Conservation (phyloP, 257 asterid species). For the Salvia splendens region DNA sequence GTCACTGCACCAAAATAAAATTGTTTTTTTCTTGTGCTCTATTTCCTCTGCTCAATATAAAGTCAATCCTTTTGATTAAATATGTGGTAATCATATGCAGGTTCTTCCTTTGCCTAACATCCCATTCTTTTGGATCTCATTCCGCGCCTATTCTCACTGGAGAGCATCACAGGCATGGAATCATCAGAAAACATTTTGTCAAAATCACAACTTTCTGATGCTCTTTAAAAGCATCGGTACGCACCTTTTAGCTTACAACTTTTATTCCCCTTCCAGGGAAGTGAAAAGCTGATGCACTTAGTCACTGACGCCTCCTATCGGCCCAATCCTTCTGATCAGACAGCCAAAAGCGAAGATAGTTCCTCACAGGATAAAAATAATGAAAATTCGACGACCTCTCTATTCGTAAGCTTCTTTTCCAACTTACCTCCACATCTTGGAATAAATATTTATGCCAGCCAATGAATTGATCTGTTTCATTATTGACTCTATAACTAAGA, state of each 20-base stretch:
- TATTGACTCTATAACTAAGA: neutral
- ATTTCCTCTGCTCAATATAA: neutral
- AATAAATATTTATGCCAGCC: neutral
- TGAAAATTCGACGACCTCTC: constrained; percentile 35
- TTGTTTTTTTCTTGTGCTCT: neutral
- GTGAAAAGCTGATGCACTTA: constrained; percentile 76
- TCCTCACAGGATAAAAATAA: constrained; percentile 31
- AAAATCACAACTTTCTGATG: constrained; percentile 1
- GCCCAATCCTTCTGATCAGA: constrained; percentile 38
- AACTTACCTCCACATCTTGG: neutral
- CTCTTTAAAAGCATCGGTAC: neutral
- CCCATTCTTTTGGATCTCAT: constrained; percentile 92
- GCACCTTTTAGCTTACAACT: neutral
- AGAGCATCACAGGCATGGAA: constrained; percentile 87
- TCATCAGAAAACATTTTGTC: constrained; percentile 1
- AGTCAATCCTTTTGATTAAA: constrained; percentile 6
- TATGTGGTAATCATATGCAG: constrained; percentile 42
- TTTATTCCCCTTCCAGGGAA: constrained; percentile 61
- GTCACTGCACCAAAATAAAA: constrained; percentile 19
- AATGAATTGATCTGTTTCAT: constrained; percentile 3
- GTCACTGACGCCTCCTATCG: constrained; percentile 58
- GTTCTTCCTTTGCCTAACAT: constrained; percentile 97
- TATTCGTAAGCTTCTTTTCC: constrained; percentile 52
- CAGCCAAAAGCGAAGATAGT: constrained; percentile 32
- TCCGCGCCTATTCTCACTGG: constrained; percentile 97